phyloP scores from a whole-genome alignment of 441 rosid genomes.

The Adansonia grandidieri region DNA sequence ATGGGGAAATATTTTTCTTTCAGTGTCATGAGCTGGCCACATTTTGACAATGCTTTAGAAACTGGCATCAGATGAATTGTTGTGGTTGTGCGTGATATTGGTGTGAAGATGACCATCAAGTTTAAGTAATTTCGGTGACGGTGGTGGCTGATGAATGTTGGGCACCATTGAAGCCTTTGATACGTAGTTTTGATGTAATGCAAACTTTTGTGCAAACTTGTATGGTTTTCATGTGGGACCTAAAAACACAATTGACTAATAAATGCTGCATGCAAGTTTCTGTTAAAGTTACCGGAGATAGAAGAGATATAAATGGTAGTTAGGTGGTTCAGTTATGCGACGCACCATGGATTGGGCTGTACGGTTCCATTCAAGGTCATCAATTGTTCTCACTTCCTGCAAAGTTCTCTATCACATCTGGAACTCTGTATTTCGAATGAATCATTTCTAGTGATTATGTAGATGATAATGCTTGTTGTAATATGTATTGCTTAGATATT shows the following conservation, averaged over 20 bases:
- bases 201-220: neutral
- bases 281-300: neutral
- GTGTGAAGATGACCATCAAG: neutral
- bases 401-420: neutral
- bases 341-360: neutral
- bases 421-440: neutral
- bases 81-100: neutral
- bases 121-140: neutral
- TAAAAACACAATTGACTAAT: conserved; percentile 6
- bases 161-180: neutral
- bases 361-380: neutral
- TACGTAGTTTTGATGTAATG: neutral
- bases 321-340: neutral
- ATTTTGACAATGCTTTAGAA: neutral
- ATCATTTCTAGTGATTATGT: conserved; percentile 1
- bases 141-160: neutral
- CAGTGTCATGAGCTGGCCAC: neutral
- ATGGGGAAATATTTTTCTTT: neutral
- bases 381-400: neutral
- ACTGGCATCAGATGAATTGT: neutral
- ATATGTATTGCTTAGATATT: neutral
- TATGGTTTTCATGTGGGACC: neutral
- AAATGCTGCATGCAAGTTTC: conserved; percentile 5
- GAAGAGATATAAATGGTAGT: conserved; percentile 13
- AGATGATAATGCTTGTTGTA: neutral